Evolutionary conservation across 2,329 filamentous ascomycete genomes (phyloP).

Genomic region (Onygenales sp.): DNA sequence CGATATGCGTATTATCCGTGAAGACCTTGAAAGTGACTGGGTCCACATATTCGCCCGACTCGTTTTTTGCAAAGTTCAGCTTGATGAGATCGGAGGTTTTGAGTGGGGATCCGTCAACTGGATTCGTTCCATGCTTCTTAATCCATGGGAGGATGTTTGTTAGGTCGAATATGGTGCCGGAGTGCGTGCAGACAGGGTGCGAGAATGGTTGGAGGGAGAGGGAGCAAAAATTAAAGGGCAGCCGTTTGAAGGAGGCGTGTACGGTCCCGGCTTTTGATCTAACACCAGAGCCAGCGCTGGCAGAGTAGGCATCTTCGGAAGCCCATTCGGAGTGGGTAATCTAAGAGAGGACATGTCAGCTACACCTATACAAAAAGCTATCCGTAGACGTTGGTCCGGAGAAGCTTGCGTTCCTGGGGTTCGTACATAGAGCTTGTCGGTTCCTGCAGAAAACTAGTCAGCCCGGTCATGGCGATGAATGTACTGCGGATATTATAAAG

Average conservation of each 20-base stretch:
- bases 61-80: conserved; percentile 85
- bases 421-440: conserved; percentile 42
- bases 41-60: conserved; percentile 83
- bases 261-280: conserved; percentile 42
- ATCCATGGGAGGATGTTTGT: conserved; percentile 93
- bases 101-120: conserved; percentile 70
- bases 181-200: conserved; percentile 81
- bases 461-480: neutral
- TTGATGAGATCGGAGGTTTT: conserved; percentile 77
- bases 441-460: conserved; percentile 25
- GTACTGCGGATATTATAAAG: conserved; percentile 5
- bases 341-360: conserved; percentile 23
- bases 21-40: conserved; percentile 97
- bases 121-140: conserved; percentile 86
- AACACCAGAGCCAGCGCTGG: conserved; percentile 62
- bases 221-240: conserved; percentile 98
- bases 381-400: neutral
- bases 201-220: conserved; percentile 91
- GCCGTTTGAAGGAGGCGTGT: conserved; percentile 66
- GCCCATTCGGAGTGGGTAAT: conserved; percentile 99
- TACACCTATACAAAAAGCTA: neutral
- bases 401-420: neutral
- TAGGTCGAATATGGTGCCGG: conserved; percentile 88
- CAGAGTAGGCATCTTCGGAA: conserved; percentile 78
- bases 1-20: conserved; percentile 95